Percentiles rank a stretch among this genome's conserved stretches.
Evolutionary conservation across 2,329 filamentous ascomycete species (phyloP).

Genomic region (Diplodia seriata): DNA sequence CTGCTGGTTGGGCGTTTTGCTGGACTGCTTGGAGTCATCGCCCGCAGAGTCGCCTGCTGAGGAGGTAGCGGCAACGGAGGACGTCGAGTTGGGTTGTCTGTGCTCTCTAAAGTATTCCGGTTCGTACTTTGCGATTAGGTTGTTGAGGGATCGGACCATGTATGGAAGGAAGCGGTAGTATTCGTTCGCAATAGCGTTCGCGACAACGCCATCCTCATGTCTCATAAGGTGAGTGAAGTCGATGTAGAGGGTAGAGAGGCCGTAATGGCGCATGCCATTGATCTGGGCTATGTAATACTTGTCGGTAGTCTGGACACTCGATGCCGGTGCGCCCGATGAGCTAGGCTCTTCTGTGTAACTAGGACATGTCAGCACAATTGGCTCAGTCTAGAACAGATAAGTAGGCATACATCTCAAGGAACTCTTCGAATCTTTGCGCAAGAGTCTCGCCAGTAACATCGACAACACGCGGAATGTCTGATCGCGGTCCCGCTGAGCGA

Average conservation of each 20-base stretch:
- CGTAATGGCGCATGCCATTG: slow-evolving; percentile 74
- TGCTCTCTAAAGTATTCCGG: slow-evolving; percentile 93
- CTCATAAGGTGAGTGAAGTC: slow-evolving; percentile 84
- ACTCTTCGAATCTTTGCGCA: slow-evolving; percentile 78
- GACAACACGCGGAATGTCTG: slow-evolving; percentile 73
- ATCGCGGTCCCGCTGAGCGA: slow-evolving; percentile 54
- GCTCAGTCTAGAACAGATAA: background rate
- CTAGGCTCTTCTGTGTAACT: slow-evolving; percentile 72
- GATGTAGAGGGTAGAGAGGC: slow-evolving; percentile 84
- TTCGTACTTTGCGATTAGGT: slow-evolving; percentile 92
- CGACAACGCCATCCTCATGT: slow-evolving; percentile 79
- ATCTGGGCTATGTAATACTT: slow-evolving; percentile 88
- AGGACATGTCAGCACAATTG: slow-evolving; percentile 19
- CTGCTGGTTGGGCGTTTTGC: slow-evolving; percentile 87
- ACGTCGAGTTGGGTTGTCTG: slow-evolving; percentile 78
- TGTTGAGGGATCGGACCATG: slow-evolving; percentile 85
- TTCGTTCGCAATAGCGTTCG: slow-evolving; percentile 83
- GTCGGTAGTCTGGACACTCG: slow-evolving; percentile 75
- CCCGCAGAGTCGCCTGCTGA: slow-evolving; percentile 64
- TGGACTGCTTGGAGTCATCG: slow-evolving; percentile 57
- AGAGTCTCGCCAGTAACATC: slow-evolving; percentile 78
- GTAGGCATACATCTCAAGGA: slow-evolving; percentile 72
- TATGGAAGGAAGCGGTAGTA: slow-evolving; percentile 97
- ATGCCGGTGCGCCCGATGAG: slow-evolving; percentile 67
- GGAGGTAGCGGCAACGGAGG: slow-evolving; percentile 73